Percentiles rank a stretch among this genome's conserved stretches.
Conservation (phyloP, 805 yeast species). For the Pichia californica region DNA sequence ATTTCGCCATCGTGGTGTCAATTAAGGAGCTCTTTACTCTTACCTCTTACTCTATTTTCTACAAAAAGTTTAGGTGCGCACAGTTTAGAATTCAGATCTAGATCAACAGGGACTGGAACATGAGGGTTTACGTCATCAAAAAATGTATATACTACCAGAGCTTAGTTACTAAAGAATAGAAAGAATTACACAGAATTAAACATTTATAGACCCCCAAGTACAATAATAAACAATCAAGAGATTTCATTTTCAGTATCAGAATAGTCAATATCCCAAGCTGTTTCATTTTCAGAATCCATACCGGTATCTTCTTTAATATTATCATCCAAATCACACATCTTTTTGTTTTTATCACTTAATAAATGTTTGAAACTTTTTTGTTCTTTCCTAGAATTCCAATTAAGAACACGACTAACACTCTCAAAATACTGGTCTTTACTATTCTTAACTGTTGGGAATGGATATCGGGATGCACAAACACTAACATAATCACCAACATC, state of each 20-base stretch:
- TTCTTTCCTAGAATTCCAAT: conserved; percentile 89
- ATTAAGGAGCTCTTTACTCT: too few relatives aligned
- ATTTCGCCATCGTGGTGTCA: too few relatives aligned
- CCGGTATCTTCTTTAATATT: not conserved
- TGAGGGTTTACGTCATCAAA: too few relatives aligned
- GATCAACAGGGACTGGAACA: too few relatives aligned
- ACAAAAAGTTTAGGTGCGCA: too few relatives aligned
- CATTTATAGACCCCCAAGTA: too few relatives aligned
- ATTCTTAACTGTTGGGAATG: conserved; percentile 87
- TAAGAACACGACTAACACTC: conserved; percentile 74
- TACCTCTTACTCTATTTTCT: too few relatives aligned
- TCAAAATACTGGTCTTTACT: conserved; percentile 75
- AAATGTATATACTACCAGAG: too few relatives aligned
- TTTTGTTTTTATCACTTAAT: conserved; percentile 50
- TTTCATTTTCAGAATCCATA: conserved; percentile 12
- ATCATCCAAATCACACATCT: conserved; percentile 14
- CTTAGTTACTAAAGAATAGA: too few relatives aligned
- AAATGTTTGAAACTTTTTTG: conserved; percentile 74
- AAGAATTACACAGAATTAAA: too few relatives aligned
- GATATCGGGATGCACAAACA: conserved; percentile 78
- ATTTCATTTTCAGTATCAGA: conserved; percentile 19
- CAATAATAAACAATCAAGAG: too few relatives aligned
- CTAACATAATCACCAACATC: conserved; percentile 79
- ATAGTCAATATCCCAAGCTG: conserved; percentile 30
- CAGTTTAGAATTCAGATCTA: too few relatives aligned